A percentile compares a stretch with the other conserved stretches of the same genome.
These are phyloP conservation scores for Cornus suecica DNA, from an alignment of 148 eudicot species.

Conservation along the genomic window DNA sequence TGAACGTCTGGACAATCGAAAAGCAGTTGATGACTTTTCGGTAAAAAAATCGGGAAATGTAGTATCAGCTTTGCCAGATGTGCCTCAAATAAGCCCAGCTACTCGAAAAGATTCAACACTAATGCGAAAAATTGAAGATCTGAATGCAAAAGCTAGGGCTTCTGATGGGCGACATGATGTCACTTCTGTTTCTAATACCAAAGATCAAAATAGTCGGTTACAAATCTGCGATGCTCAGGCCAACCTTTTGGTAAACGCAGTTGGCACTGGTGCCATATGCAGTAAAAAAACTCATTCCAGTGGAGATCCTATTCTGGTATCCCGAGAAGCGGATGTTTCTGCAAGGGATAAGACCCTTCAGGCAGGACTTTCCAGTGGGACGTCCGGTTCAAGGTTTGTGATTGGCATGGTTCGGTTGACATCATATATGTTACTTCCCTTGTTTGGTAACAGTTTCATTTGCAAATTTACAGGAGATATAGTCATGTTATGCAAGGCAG, in stretches of 20 bases:
- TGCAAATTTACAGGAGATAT: slow-evolving; percentile 49
- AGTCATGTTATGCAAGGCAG: slow-evolving; percentile 45
- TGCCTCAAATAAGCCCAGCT: slow-evolving; percentile 19
- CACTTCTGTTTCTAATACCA: slow-evolving; percentile 24
- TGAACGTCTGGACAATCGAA: slow-evolving; percentile 26
- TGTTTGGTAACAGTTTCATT: slow-evolving; percentile 17
- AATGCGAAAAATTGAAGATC: slow-evolving; percentile 76
- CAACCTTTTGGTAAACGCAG: slow-evolving; percentile 23
- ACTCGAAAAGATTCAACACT: slow-evolving; percentile 46
- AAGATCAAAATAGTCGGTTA: slow-evolving; percentile 31
- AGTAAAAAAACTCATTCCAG: slow-evolving; percentile 36
- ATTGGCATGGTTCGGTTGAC: slow-evolving; percentile 11
- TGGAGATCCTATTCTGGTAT: slow-evolving; percentile 38
- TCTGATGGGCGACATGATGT: slow-evolving; percentile 51
- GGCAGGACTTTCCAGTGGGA: slow-evolving; percentile 23
- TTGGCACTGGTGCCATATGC: slow-evolving; percentile 23
- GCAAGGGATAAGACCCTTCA: slow-evolving; percentile 34
- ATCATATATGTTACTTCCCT: not conserved
- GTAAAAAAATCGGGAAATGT: slow-evolving; percentile 32
- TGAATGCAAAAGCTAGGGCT: slow-evolving; percentile 77
- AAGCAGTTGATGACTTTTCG: slow-evolving; percentile 23
- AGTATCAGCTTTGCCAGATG: slow-evolving; percentile 15
- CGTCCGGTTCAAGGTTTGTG: slow-evolving; percentile 51
- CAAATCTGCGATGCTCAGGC: slow-evolving; percentile 24
- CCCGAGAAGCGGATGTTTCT: slow-evolving; percentile 28